These are phyloP conservation scores for Leavenworthia alabamica DNA, from an alignment of 345 rosid species.

Conservation along the genomic window DNA sequence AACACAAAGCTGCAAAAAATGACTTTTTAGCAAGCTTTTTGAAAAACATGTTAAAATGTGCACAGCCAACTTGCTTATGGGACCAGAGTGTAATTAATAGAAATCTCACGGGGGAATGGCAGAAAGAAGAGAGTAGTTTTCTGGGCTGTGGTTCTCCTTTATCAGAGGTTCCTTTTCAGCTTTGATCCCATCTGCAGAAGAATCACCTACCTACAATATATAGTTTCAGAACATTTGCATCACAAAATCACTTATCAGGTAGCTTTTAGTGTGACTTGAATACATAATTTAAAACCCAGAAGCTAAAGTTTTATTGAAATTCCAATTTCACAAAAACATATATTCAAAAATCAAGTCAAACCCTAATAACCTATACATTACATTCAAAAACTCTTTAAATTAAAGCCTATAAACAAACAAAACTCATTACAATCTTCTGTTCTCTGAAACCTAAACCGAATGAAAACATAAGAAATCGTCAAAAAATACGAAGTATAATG, in stretches of 20 bases:
- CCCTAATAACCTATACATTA: not conserved
- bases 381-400: not conserved
- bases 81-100: not conserved
- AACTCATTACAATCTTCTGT: not conserved
- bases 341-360: no score
- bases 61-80: not conserved
- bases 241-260: not conserved
- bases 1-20: conserved; percentile 71
- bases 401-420: not conserved
- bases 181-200: conserved; percentile 56
- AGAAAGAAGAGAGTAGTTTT: conserved; percentile 55
- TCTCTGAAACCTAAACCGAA: not conserved
- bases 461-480: not conserved
- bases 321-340: not conserved
- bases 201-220: conserved; percentile 43
- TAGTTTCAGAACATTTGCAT: not conserved
- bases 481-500: not conserved
- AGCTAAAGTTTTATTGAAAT: not conserved
- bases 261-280: no score
- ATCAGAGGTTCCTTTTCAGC: conserved; percentile 60
- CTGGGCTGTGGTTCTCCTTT: conserved; percentile 35
- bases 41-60: not conserved
- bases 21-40: conserved; percentile 12
- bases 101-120: conserved; percentile 68
- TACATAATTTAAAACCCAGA: not conserved